Conservation (phyloP, 1,284 basidiomycete species). For the Taiwanofungus camphoratus region DNA sequence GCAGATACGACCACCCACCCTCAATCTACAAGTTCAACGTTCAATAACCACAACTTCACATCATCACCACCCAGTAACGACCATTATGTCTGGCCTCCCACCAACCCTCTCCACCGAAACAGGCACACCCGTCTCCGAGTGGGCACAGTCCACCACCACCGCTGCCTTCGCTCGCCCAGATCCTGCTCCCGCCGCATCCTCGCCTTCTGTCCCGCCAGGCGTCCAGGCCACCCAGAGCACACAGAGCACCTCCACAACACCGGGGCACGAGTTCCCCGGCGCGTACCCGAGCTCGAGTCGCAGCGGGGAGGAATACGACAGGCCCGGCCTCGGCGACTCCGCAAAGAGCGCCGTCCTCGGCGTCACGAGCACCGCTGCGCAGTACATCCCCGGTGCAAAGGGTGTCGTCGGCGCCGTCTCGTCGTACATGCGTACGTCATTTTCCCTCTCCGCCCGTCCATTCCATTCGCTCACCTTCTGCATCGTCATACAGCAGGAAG, state of each 20-base stretch:
- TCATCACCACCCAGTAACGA: no score
- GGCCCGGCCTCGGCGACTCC: neutral
- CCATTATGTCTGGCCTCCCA: slow-evolving; percentile 24
- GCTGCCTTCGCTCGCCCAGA: slow-evolving; percentile 22
- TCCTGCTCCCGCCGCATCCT: slow-evolving; percentile 14
- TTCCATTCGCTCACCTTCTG: neutral
- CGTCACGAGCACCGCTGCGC: slow-evolving; percentile 21
- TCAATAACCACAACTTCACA: no score
- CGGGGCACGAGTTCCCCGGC: slow-evolving; percentile 21
- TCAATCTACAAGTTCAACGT: no score
- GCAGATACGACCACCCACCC: no score
- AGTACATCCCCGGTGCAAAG: slow-evolving; percentile 20
- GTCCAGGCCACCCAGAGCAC: slow-evolving; percentile 4
- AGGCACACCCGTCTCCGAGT: slow-evolving; percentile 25
- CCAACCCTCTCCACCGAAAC: slow-evolving; percentile 20
- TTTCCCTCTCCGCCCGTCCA: neutral
- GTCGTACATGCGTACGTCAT: slow-evolving; percentile 24
- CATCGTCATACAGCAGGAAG: neutral
- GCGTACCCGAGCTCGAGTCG: slow-evolving; percentile 20
- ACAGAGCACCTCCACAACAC: slow-evolving; percentile 9
- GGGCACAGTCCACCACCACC: slow-evolving; percentile 27
- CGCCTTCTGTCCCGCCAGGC: slow-evolving; percentile 4
- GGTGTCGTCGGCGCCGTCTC: slow-evolving; percentile 23
- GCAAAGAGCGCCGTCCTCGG: slow-evolving; percentile 16
- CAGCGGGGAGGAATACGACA: slow-evolving; percentile 5